Evolutionary conservation across 768 basidiomycete genomes (phyloP), one percentile per base, ranked within the genome.

Genomic region (Psilocybe cubensis): DNA sequence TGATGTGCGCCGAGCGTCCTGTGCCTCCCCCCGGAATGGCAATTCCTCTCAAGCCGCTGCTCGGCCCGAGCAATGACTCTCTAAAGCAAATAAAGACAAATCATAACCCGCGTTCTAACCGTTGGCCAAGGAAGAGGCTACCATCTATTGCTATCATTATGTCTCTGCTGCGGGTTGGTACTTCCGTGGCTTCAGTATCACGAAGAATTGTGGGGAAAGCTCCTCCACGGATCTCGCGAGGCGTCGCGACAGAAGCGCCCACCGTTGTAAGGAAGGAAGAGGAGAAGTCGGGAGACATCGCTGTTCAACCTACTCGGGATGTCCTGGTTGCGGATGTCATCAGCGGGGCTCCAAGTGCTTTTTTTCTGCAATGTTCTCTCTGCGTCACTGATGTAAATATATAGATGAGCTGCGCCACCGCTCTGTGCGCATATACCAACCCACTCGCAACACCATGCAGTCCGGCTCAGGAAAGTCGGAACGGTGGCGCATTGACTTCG

Each of bases 401-500:
- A 3, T 35, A 96, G 95, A 74, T 60, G 89, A 97, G 72, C 84
- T 98, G 58, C 89, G 85, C 57, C 87, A 94, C 68, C 92, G 96
- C 48, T 77, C 84, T 18, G 95, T 97, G 41, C 87, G 96, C 47
- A 93, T 99, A 68, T 99, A 87, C 76, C 90, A 94, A 70, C 93
- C 96, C 2, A 88, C 95, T 4, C 88, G 91, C 56, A 94, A 93
- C 64, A 96, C 96, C 3, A 98, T 96, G 86, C 95, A 98, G 74
- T 95, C 93, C 52, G 96, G 93, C 47, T 82, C 87, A 40, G 87
- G 85, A 51, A 95, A 95, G 74, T 84, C 85, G 10, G 83, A 89
- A 63, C 87, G 90, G 65, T 99, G 96, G 96, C 80, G 93, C 62
- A 85, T 99, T 67, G 96, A 98, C 73, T 98, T 88, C 79, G 96